These are phyloP conservation scores for Dalbergia cultrata DNA, from an alignment of 306 rosid species.

Conservation along the genomic window DNA sequence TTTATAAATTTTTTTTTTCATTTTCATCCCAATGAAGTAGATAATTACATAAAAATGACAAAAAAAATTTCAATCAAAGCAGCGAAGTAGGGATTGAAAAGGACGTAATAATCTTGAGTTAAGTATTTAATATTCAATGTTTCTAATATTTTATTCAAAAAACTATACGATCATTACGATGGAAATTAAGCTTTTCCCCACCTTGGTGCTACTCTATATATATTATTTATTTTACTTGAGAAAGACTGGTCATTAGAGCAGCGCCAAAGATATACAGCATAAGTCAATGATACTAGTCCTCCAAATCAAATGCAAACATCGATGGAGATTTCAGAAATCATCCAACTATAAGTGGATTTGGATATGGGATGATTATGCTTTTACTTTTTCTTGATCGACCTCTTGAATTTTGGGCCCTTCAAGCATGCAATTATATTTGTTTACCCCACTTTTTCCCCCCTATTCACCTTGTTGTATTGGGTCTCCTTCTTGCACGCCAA, in stretches of 20 bases:
- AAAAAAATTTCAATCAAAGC: too few relatives aligned
- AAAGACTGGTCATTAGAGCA: background rate
- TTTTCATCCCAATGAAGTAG: too few relatives aligned
- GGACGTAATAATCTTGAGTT: background rate
- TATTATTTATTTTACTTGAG: background rate
- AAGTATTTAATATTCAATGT: background rate
- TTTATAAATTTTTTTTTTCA: too few relatives aligned
- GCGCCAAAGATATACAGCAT: background rate
- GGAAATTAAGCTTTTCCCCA: background rate
- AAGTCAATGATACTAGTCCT: slow-evolving; percentile 36
- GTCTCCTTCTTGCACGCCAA: slow-evolving; percentile 50
- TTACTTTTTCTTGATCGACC: slow-evolving; percentile 30
- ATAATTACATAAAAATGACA: too few relatives aligned
- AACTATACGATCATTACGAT: background rate
- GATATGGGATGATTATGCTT: slow-evolving; percentile 46
- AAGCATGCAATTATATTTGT: background rate
- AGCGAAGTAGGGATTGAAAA: background rate
- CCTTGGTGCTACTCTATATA: background rate
- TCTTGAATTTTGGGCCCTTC: slow-evolving; percentile 41
- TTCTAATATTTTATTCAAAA: background rate
- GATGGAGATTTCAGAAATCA: slow-evolving; percentile 24
- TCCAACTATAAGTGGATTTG: slow-evolving; percentile 33
- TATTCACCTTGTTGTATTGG: slow-evolving; percentile 15
- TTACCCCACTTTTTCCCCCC: background rate
- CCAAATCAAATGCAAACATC: slow-evolving; percentile 22